Evolutionary conservation across 108 stramenopile genomes (phyloP), one percentile per base, ranked within the genome.

Genomic region (Conticribra weissflogii): DNA sequence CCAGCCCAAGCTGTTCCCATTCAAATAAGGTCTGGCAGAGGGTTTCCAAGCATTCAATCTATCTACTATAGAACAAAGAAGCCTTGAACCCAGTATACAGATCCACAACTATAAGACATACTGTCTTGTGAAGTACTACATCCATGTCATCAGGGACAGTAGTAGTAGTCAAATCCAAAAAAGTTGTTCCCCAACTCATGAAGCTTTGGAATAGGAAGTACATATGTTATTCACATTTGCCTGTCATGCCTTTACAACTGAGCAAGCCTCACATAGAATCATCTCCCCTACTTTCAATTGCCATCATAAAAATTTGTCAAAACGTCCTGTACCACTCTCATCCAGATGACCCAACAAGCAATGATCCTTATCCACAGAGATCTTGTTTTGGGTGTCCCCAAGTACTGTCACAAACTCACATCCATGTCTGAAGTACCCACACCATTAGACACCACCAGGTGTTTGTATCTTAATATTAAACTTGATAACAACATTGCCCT

Each of bases 61-160:
- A 74, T 7, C 2, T 66, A 24, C 48, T 56, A 9, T 61, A 33
- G 27, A 80, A 80, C 19, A 9, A 21, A n/a, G 25, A 49, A 12
- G 3, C 32, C 17, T 45, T 46, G 25, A 28, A 44, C 8, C 48
- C 31, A 3, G 72, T 66, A 7, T 33, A 41, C 4, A 62, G 72
- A 57, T 74, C 79, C 17, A 74, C 66, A 3, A 62, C 24, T 5
- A 80, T n/a, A 23, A 52, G 28, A 72, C 79, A 80, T n/a, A 22
- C 27, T 30, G 36, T 57, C 2, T 46, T 54, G n/a, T n/a, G n/a
- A n/a, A n/a, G n/a, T n/a, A n/a, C n/a, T 28, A 19, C 4, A 3
- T 19, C 59, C 34, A 17, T 5, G 34, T 16, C 32, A 41, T 59
- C 34, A 3, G 3, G 32, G n/a, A 17, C 5, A 17, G 3, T 5